A percentile compares a stretch with the other conserved stretches of the same genome.
Evolutionary conservation across 1,284 basidiomycete genomes (phyloP).

Genomic region (Moesziomyces sp.): DNA sequence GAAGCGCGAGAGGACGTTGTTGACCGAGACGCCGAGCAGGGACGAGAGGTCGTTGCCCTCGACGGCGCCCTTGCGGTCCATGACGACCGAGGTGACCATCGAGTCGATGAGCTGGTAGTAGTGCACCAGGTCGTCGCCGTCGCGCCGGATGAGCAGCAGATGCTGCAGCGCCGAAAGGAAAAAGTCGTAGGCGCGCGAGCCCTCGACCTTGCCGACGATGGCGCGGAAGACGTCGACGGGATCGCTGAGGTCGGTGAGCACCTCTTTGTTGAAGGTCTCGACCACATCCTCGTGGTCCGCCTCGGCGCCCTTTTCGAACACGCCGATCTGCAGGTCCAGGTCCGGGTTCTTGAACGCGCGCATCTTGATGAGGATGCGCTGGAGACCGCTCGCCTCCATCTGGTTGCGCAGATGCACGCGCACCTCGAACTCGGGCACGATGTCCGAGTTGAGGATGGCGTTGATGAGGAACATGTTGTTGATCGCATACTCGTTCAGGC

Average conservation of each 20-base stretch:
- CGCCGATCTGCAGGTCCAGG: slow-evolving; percentile 78
- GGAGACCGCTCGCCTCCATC: slow-evolving; percentile 87
- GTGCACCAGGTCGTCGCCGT: slow-evolving; percentile 78
- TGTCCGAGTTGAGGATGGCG: slow-evolving; percentile 60
- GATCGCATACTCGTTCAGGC: slow-evolving; percentile 72
- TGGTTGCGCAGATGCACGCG: slow-evolving; percentile 85
- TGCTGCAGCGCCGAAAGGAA: slow-evolving; percentile 93
- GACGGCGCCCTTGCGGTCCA: slow-evolving; percentile 81
- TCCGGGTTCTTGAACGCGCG: slow-evolving; percentile 74
- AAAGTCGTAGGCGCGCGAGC: slow-evolving; percentile 83
- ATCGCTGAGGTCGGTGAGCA: slow-evolving; percentile 80
- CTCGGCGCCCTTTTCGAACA: slow-evolving; percentile 77
- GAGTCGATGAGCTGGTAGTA: slow-evolving; percentile 94
- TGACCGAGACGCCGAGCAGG: slow-evolving; percentile 88
- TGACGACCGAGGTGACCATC: slow-evolving; percentile 89
- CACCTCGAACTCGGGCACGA: slow-evolving; percentile 73
- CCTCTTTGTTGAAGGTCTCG: slow-evolving; percentile 80
- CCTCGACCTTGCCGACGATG: slow-evolving; percentile 78
- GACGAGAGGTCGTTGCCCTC: slow-evolving; percentile 78
- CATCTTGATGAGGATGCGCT: slow-evolving; percentile 79
- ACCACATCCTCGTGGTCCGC: slow-evolving; percentile 83
- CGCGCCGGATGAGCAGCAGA: slow-evolving; percentile 86
- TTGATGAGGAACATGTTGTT: slow-evolving; percentile 63
- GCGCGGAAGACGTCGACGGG: slow-evolving; percentile 89
- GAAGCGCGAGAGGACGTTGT: slow-evolving; percentile 87